phyloP scores from a whole-genome alignment of 2,329 filamentous ascomycete genomes.

The Monilinia aucupariae region DNA sequence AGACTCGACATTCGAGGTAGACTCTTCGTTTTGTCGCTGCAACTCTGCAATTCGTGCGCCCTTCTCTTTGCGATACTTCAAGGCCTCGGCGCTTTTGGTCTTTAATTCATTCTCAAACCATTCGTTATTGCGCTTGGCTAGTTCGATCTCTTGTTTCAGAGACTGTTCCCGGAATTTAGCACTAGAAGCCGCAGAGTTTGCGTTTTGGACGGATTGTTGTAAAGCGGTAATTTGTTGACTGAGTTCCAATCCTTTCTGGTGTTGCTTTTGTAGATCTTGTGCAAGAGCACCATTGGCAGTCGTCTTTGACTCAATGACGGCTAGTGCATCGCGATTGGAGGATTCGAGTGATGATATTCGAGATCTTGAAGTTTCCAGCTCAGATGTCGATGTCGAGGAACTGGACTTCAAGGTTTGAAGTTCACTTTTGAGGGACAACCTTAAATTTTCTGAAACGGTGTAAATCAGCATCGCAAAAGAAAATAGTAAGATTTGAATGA shows the following conservation, averaged over 20 bases:
- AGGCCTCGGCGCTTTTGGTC: constrained; percentile 78
- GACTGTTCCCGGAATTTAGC: constrained; percentile 88
- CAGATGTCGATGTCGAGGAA: constrained; percentile 66
- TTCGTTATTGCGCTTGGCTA: constrained; percentile 83
- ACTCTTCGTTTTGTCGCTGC: constrained; percentile 83
- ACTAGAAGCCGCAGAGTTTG: constrained; percentile 72
- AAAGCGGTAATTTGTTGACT: constrained; percentile 75
- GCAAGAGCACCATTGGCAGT: constrained; percentile 79
- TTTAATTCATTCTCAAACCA: constrained; percentile 91
- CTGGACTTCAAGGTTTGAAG: constrained; percentile 72
- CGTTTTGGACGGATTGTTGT: constrained; percentile 77
- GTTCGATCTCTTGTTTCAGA: constrained; percentile 82
- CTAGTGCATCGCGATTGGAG: constrained; percentile 85
- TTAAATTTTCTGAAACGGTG: constrained; percentile 58
- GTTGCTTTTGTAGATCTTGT: constrained; percentile 80
- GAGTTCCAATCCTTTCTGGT: constrained; percentile 79
- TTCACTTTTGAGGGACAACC: constrained; percentile 73
- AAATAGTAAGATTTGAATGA: neutral
- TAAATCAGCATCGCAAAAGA: constrained; percentile 14
- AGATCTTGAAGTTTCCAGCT: constrained; percentile 69
- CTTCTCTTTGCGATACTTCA: constrained; percentile 93
- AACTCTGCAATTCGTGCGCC: constrained; percentile 82
- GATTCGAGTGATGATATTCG: constrained; percentile 84
- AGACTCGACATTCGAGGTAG: constrained; percentile 68
- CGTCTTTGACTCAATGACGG: constrained; percentile 84